phyloP scores from a whole-genome alignment of 352 stramenopile species.

The Globisporangium sylvaticum region DNA sequence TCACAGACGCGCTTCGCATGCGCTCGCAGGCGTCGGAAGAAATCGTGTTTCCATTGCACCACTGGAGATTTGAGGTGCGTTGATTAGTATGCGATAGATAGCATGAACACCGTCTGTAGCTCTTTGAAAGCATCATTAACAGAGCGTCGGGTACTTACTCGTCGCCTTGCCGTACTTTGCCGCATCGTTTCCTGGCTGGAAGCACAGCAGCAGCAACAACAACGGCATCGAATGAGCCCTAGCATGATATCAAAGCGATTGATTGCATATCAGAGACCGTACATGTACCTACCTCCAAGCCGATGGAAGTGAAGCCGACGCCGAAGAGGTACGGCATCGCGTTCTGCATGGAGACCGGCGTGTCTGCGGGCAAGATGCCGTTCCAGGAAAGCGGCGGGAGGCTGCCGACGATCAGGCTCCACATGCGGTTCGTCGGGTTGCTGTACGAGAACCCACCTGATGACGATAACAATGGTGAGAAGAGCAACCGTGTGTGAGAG shows the following conservation, averaged over 20 bases:
- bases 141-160: conserved; percentile 29
- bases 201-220: not conserved
- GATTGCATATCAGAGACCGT: not conserved
- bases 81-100: too few relatives aligned
- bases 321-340: conserved; percentile 53
- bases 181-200: conserved; percentile 74
- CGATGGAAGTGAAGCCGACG: conserved; percentile 81
- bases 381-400: conserved; percentile 50
- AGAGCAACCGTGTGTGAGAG: not conserved
- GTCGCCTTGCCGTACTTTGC: conserved; percentile 67
- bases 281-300: conserved; percentile 33
- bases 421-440: conserved; percentile 89
- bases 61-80: conserved; percentile 24
- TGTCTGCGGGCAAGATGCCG: conserved; percentile 53
- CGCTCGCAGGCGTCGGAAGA: conserved; percentile 51
- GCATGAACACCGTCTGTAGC: not conserved
- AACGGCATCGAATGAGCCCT: not conserved
- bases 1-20: conserved; percentile 55
- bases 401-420: conserved; percentile 75
- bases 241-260: not conserved
- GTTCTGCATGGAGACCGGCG: conserved; percentile 72
- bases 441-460: conserved; percentile 27
- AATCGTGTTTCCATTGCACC: conserved; percentile 52
- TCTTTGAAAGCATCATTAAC: not conserved
- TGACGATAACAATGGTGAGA: not conserved